Base-by-base conservation (phyloP, 2,329 filamentous ascomycete genomes). In the Alternaria sp. region DNA sequence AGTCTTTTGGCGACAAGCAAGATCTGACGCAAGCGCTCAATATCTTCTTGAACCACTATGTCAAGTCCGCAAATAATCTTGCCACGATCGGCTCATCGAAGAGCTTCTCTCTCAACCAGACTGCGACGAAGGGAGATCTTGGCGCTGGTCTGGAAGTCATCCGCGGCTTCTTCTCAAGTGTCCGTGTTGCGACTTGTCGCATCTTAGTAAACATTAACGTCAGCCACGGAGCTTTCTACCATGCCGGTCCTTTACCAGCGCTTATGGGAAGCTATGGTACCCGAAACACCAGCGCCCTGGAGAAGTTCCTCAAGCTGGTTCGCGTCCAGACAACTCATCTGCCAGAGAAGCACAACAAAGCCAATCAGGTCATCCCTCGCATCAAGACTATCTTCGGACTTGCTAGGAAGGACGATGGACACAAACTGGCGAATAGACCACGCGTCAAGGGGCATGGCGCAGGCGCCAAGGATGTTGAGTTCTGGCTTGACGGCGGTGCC, bases 141-240 rank as follows among this genome's bases (percentile, higher is more conserved):
- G 80, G 79, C 6, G 77, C 73, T 10, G 85, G 85, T 2, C 76
- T 89, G 0, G 77, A 83, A 53, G 85, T 84, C 1, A 74, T 88
- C 10, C 80, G 86, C 36, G 87, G 87, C 0, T 89, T 84, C 72
- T 88, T 85, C 66, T 78, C 84, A 8, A 88, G 85, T 66, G 83
- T 86, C 42, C 83, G 87, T 5, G 78, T 83, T 8, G 83, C 84
- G 0, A 85, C 85, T 21, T 80, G 80, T 37, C 81, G 85, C 6
- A 76, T 88, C 13, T 69, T 89, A 1, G 72, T 88, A 24, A 89
- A 89, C 51, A 78, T 88, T 2, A 86, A 89, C 52, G 84, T 88
- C 41, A 85, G 83, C 14, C 81, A 83, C 56, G 79, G 81, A 2
- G 85, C 85, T 0, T 88, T 86, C 65, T 86, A 85, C 67, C 75